These are phyloP conservation scores for Candida saitoana DNA, from an alignment of 805 yeast genomes.

Conservation along the genomic window DNA sequence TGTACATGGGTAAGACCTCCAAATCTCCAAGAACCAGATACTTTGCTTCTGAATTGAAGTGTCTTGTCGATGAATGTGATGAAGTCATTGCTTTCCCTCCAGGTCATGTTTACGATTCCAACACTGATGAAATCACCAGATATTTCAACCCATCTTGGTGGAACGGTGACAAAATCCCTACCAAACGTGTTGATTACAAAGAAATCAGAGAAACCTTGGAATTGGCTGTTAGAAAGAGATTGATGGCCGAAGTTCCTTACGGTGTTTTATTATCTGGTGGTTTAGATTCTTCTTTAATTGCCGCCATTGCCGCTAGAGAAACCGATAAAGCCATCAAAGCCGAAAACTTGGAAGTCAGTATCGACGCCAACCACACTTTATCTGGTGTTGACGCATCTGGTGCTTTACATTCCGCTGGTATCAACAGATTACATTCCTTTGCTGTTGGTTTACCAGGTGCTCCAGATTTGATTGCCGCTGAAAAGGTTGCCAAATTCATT, in stretches of 20 bases:
- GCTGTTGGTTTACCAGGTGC: conserved; percentile 98
- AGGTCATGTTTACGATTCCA: conserved; percentile 93
- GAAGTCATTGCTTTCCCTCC: conserved; percentile 93
- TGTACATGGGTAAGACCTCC: conserved; percentile 85
- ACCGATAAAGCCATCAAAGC: conserved; percentile 60
- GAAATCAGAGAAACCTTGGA: conserved; percentile 78
- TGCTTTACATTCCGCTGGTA: conserved; percentile 72
- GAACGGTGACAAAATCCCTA: conserved; percentile 74
- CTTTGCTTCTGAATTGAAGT: conserved; percentile 93
- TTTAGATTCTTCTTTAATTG: conserved; percentile 92
- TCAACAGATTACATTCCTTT: conserved; percentile 83
- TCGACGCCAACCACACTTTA: conserved; percentile 64
- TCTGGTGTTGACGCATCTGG: conserved; percentile 94
- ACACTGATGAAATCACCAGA: conserved; percentile 78
- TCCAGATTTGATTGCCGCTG: conserved; percentile 95
- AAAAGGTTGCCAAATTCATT: conserved; percentile 92
- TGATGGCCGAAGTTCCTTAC: conserved; percentile 99
- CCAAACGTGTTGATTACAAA: conserved; percentile 68
- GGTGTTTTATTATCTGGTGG: conserved; percentile 98
- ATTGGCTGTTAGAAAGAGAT: conserved; percentile 95
- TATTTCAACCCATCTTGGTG: conserved; percentile 95
- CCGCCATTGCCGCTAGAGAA: conserved; percentile 96
- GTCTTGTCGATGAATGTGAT: conserved; percentile 93
- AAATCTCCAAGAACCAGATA: conserved; percentile 70
- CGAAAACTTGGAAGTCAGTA: conserved; percentile 40